Conservation (phyloP, 306 rosid species). For the Purshia tridentata region DNA sequence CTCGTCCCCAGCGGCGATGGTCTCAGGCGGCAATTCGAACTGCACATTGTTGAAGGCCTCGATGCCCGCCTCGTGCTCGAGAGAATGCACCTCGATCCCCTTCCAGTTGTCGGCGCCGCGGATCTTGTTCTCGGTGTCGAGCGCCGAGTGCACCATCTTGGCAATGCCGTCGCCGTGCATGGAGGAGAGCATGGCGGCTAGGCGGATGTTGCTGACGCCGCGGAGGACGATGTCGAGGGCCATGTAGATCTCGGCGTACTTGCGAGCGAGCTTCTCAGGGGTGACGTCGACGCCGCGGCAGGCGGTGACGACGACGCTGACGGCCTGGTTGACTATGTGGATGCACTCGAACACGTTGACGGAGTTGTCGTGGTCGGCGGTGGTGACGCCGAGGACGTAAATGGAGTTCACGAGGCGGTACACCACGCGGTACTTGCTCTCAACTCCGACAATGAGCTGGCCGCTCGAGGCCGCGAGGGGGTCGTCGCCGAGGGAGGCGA, state of each 20-base stretch:
- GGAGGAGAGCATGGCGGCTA: slow-evolving; percentile 91
- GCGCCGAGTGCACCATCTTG: slow-evolving; percentile 89
- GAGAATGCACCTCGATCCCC: slow-evolving; percentile 51
- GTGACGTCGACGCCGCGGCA: slow-evolving; percentile 96
- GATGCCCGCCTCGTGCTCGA: slow-evolving; percentile 61
- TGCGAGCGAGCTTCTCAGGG: slow-evolving; percentile 81
- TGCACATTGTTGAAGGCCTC: slow-evolving; percentile 52
- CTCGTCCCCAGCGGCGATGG: slow-evolving; percentile 78
- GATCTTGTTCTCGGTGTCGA: slow-evolving; percentile 79
- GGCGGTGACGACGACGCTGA: slow-evolving; percentile 73
- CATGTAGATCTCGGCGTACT: slow-evolving; percentile 95
- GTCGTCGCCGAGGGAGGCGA: slow-evolving; percentile 76
- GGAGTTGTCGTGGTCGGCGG: slow-evolving; percentile 77
- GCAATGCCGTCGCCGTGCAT: slow-evolving; percentile 93
- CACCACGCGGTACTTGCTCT: slow-evolving; percentile 83
- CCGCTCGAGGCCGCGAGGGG: slow-evolving; percentile 93
- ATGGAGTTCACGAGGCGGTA: slow-evolving; percentile 89
- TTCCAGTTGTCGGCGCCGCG: slow-evolving; percentile 83
- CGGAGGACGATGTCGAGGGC: slow-evolving; percentile 88
- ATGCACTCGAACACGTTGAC: slow-evolving; percentile 89
- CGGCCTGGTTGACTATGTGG: slow-evolving; percentile 91
- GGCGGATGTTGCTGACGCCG: slow-evolving; percentile 81
- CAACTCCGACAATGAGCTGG: slow-evolving; percentile 89
- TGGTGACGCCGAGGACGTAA: slow-evolving; percentile 86
- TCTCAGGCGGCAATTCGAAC: slow-evolving; percentile 79